These are phyloP conservation scores for Leishmania gerbilli DNA, from an alignment of 208 protist genomes.

Conservation along the genomic window DNA sequence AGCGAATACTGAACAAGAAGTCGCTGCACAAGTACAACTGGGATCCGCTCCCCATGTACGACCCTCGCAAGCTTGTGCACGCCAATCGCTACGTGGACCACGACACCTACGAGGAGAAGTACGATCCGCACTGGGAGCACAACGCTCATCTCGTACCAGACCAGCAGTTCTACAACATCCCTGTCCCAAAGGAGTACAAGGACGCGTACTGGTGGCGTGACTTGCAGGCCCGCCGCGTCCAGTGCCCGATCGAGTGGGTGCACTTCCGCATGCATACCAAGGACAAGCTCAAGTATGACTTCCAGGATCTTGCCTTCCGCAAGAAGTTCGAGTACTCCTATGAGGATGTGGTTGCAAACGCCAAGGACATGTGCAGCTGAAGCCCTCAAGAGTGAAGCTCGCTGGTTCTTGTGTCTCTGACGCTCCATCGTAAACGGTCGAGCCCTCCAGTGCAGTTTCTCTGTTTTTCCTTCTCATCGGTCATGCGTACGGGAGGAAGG, in stretches of 20 bases:
- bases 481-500: not conserved
- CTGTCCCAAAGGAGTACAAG: constrained; percentile 85
- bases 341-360: constrained; percentile 82
- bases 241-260: constrained; percentile 91
- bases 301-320: constrained; percentile 85
- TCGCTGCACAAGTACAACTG: constrained; percentile 88
- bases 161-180: constrained; percentile 78
- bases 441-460: not conserved
- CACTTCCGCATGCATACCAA: constrained; percentile 80
- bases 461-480: not conserved
- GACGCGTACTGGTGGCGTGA: constrained; percentile 94
- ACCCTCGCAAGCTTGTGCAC: constrained; percentile 86
- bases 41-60: constrained; percentile 92
- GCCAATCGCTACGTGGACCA: constrained; percentile 77
- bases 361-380: constrained; percentile 87
- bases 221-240: constrained; percentile 85
- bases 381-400: not conserved
- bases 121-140: constrained; percentile 81
- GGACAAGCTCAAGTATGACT: constrained; percentile 77
- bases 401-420: not conserved
- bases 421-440: not conserved
- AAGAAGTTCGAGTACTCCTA: constrained; percentile 91
- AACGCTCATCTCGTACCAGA: constrained; percentile 81
- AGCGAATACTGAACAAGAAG: constrained; percentile 91
- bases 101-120: constrained; percentile 81